These are phyloP conservation scores for Steccherinum ochraceum DNA, from an alignment of 768 basidiomycete species.

Conservation along the genomic window DNA sequence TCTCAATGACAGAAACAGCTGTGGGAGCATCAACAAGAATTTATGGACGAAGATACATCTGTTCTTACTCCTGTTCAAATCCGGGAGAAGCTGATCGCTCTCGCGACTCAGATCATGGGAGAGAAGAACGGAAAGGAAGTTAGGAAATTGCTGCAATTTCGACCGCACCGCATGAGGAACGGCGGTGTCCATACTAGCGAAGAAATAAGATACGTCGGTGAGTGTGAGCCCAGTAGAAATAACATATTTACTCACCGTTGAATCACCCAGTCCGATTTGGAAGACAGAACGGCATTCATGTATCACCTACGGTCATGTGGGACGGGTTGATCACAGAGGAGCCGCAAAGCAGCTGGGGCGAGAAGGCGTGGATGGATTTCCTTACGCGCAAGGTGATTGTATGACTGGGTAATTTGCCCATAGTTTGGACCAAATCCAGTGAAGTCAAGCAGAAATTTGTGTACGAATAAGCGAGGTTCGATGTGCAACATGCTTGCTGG, in stretches of 20 bases:
- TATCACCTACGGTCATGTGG: neutral
- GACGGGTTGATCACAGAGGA: neutral
- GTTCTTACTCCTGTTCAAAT: neutral
- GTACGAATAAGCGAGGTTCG: no score
- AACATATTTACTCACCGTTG: neutral
- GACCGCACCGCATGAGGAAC: neutral
- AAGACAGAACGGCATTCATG: neutral
- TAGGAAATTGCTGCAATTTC: neutral
- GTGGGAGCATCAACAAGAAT: neutral
- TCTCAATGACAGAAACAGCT: neutral
- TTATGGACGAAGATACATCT: neutral
- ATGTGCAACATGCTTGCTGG: no score
- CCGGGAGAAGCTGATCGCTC: neutral
- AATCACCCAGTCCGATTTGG: neutral
- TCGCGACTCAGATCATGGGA: neutral
- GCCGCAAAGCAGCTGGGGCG: neutral
- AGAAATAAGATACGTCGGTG: neutral
- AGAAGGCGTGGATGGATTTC: neutral
- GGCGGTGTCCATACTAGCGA: neutral
- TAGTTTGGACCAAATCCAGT: no score
- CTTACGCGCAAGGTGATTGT: neutral
- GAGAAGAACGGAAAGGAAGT: neutral
- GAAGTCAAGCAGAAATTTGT: no score
- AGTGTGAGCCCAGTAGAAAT: neutral
- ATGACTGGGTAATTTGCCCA: neutral